Base-by-base conservation (phyloP, 495 filamentous ascomycete genomes). In the Penicillium simplicissimum region DNA sequence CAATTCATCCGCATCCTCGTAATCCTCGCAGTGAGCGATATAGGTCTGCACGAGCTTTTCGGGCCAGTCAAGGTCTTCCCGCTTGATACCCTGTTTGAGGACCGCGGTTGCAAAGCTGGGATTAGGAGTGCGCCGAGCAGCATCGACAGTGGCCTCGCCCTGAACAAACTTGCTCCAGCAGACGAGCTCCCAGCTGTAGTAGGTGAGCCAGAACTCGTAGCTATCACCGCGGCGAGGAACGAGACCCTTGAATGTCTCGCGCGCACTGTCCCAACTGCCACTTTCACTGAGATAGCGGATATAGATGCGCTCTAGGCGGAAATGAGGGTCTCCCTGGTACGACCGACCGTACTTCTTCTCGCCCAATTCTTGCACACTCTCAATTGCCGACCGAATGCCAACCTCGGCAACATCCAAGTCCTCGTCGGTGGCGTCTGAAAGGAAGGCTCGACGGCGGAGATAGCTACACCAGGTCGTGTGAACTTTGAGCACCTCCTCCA, bases 391-490 rank as follows among this genome's bases (percentile, higher is more conserved):
- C 19, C 86, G 83, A 58, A 98, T 89, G 25, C 92, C 95, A 33
- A 96, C 89, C 66, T 97, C 93, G 11, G 95, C 93, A 21, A 94
- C 85, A 65, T 97, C 92, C n/a, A 89, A 80, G 54, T 94, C 90
- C 64, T 96, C 93, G 61, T 96, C 93, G n/a, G 82, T 85, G 4
- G 90, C 85, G 56, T 87, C 85, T 1, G 85, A 84, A 62, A 86
- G 78, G 74, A 96, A 93, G 5, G 94, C 94, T 15, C 85, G 80
- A 33, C 94, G 87, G 57, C 92, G 90, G 8, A 98, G 82, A 62
- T 92, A 97, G 48, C 91, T 91, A 66, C 93, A 96, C 95, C 95
- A 98, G 0, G 92, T 88, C 36, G 88, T 87, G 61, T 95, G 92
- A 60, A 97, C 90, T 66, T 95, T 92, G 40, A 97, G 76, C 3